Percentiles rank a stretch among this genome's conserved stretches.
These are phyloP conservation scores for Moniliella sp. DNA, from an alignment of 1,284 basidiomycete species.

Conservation along the genomic window DNA sequence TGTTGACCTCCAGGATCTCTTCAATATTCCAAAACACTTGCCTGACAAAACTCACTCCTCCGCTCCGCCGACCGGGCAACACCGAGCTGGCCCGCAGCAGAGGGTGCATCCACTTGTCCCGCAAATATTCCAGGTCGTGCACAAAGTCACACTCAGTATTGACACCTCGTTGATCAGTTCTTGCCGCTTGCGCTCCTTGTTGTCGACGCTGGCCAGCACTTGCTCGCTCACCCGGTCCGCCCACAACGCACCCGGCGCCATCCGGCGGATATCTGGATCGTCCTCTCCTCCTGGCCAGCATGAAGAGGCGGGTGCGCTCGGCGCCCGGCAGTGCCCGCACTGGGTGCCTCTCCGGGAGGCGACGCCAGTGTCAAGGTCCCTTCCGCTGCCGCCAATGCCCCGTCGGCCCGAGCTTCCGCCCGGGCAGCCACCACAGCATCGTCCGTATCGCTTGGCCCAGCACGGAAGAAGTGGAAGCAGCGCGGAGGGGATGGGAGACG, in stretches of 20 bases:
- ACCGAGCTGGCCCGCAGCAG: slow-evolving; percentile 47
- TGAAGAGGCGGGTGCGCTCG: too few species aligned
- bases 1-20: slow-evolving; percentile 80
- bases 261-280: too few species aligned
- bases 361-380: too few species aligned
- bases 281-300: too few species aligned
- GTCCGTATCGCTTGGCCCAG: too few species aligned
- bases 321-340: too few species aligned
- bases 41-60: slow-evolving; percentile 63
- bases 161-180: slow-evolving; percentile 98
- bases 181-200: slow-evolving; percentile 81
- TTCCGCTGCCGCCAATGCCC: too few species aligned
- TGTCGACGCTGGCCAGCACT: slow-evolving; percentile 71
- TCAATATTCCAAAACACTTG: slow-evolving; percentile 96
- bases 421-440: too few species aligned
- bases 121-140: slow-evolving; percentile 85
- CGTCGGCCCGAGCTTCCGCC: too few species aligned
- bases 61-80: slow-evolving; percentile 58
- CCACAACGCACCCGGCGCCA: slow-evolving; percentile 57
- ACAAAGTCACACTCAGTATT: slow-evolving; percentile 97
- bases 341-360: too few species aligned
- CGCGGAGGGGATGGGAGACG: too few species aligned
- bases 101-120: slow-evolving; percentile 90
- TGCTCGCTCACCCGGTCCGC: slow-evolving; percentile 86
- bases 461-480: too few species aligned